phyloP scores from a whole-genome alignment of 169 alveolate species.

The Eimeria necatrix region DNA sequence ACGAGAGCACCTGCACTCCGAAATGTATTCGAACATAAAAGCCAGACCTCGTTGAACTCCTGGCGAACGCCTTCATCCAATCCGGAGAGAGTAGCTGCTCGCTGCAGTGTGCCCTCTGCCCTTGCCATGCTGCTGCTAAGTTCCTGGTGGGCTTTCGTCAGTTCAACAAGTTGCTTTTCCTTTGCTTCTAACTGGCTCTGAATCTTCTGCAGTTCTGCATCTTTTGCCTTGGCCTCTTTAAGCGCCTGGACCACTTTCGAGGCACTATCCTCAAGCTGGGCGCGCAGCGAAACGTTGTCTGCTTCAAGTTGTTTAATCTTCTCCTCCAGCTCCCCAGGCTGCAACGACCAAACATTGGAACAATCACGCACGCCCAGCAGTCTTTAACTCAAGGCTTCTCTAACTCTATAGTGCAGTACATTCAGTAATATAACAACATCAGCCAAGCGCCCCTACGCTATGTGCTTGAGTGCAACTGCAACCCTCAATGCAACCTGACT shows the following conservation, averaged over 20 bases:
- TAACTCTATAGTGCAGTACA: too few relatives aligned
- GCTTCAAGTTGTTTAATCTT: constrained; percentile 51
- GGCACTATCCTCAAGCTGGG: constrained; percentile 72
- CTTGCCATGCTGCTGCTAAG: constrained; percentile 68
- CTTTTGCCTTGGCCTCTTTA: constrained; percentile 63
- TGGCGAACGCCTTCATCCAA: constrained; percentile 70
- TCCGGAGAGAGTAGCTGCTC: constrained; percentile 79
- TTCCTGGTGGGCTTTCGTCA: not conserved
- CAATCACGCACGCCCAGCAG: not conserved
- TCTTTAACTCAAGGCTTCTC: not conserved
- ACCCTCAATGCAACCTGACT: not conserved
- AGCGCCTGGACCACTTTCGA: constrained; percentile 56
- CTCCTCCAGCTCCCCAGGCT: constrained; percentile 70
- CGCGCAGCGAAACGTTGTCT: constrained; percentile 51
- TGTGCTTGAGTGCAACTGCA: not conserved
- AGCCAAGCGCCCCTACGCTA: not conserved
- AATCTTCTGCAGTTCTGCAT: constrained; percentile 63
- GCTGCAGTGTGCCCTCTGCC: constrained; percentile 78
- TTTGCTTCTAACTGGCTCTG: not conserved
- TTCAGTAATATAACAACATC: too few relatives aligned
- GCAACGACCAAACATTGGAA: not conserved
- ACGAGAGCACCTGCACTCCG: not conserved
- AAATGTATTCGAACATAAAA: not conserved
- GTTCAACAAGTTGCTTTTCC: constrained; percentile 62
- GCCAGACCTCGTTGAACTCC: constrained; percentile 71